A percentile compares a stretch with the other conserved stretches of the same genome.
Evolutionary conservation across 352 stramenopile species (phyloP).

Genomic region (Globisporangium abappressorium): DNA sequence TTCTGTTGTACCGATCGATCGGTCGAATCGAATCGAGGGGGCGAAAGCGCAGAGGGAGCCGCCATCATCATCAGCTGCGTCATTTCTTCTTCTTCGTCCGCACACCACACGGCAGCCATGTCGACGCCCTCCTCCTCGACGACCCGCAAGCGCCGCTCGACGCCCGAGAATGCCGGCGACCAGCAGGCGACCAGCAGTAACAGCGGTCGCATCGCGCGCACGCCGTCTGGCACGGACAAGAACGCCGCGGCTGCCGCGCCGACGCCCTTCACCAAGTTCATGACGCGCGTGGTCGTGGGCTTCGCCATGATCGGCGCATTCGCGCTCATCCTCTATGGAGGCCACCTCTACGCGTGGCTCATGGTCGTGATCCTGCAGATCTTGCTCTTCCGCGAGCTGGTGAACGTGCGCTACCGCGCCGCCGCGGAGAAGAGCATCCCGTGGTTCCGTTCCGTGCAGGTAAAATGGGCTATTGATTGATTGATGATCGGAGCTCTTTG

Average conservation of each 20-base stretch:
- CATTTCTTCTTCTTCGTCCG: background rate
- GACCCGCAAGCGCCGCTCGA: slow-evolving; percentile 44
- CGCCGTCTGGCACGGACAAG: slow-evolving; percentile 23
- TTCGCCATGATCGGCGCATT: slow-evolving; percentile 78
- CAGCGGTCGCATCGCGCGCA: slow-evolving; percentile 12
- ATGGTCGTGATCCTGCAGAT: slow-evolving; percentile 87
- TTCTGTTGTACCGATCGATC: background rate
- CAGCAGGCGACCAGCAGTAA: slow-evolving; percentile 2
- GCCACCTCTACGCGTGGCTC: slow-evolving; percentile 78
- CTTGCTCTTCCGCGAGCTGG: slow-evolving; percentile 95
- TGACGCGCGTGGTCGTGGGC: slow-evolving; percentile 70
- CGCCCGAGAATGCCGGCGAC: slow-evolving; percentile 20
- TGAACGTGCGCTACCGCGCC: slow-evolving; percentile 96
- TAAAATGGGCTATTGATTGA: background rate
- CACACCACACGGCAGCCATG: slow-evolving; percentile 4
- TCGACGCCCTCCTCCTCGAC: slow-evolving; percentile 16
- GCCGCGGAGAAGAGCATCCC: slow-evolving; percentile 95
- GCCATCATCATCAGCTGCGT: background rate
- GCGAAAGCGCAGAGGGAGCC: background rate
- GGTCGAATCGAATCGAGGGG: background rate
- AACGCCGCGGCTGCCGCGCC: slow-evolving; percentile 17
- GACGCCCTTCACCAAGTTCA: slow-evolving; percentile 54
- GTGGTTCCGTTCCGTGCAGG: slow-evolving; percentile 95
- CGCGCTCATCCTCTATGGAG: slow-evolving; percentile 69
- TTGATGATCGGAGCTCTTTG: background rate